Percentiles rank a stretch among this genome's conserved stretches.
phyloP scores from a whole-genome alignment of 352 stramenopile species.

The Phytophthora cactorum region DNA sequence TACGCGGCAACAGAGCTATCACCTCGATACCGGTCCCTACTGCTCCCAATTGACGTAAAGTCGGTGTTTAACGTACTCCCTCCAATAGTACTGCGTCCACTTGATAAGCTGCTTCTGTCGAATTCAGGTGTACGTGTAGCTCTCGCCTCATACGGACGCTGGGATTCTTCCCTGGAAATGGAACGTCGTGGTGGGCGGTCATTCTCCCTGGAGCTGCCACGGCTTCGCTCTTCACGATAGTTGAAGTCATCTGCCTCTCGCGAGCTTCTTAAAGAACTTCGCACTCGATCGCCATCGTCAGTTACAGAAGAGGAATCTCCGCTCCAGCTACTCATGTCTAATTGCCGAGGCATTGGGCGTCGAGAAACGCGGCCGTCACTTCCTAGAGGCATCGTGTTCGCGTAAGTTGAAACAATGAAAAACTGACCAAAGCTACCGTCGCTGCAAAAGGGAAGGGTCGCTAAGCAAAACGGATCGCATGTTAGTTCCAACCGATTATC shows the following conservation, averaged over 20 bases:
- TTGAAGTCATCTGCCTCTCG: conserved; percentile 3
- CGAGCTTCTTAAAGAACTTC: neutral
- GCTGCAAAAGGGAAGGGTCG: conserved; percentile 25
- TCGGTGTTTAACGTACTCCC: conserved; percentile 2
- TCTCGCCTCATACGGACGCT: neutral
- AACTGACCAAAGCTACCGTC: conserved; percentile 15
- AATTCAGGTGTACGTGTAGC: conserved; percentile 5
- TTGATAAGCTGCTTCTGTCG: conserved; percentile 5
- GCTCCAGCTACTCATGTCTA: conserved; percentile 54
- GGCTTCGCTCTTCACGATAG: conserved; percentile 12
- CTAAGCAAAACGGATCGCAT: conserved; percentile 26
- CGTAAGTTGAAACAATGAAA: conserved; percentile 19
- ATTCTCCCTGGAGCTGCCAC: conserved; percentile 3
- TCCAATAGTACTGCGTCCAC: conserved; percentile 1
- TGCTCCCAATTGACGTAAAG: conserved; percentile 13
- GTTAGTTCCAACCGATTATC: conserved; percentile 22
- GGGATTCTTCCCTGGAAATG: conserved; percentile 1
- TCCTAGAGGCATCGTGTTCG: conserved; percentile 30
- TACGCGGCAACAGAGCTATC: neutral
- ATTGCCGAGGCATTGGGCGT: conserved; percentile 53
- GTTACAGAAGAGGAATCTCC: conserved; percentile 20
- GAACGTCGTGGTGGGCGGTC: conserved; percentile 2
- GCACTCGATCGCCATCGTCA: neutral
- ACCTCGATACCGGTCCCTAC: neutral
- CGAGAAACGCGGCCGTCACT: conserved; percentile 37